phyloP scores from a whole-genome alignment of 164 flowering plant species.

The Macadamia tetraphylla region DNA sequence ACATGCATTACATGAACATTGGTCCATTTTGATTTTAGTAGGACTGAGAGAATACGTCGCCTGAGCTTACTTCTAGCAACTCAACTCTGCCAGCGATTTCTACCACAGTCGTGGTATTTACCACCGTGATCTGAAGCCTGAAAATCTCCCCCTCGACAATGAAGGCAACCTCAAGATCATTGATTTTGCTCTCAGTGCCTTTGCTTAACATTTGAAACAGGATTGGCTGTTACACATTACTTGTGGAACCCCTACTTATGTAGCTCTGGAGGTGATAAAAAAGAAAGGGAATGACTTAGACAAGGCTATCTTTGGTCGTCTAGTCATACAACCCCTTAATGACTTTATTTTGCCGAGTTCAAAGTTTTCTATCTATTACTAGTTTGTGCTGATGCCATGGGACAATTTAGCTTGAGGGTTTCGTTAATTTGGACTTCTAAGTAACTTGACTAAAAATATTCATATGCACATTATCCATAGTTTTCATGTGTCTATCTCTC shows the following conservation, averaged over 20 bases:
- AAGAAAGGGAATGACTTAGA: conserved; percentile 53
- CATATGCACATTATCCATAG: too few relatives aligned
- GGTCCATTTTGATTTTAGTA: too few relatives aligned
- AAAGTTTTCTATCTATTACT: too few relatives aligned
- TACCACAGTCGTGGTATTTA: conserved; percentile 56
- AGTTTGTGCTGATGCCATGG: too few relatives aligned
- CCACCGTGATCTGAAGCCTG: conserved; percentile 54
- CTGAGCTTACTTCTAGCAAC: conserved; percentile 43
- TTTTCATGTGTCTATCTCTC: too few relatives aligned
- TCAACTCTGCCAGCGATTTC: conserved; percentile 50
- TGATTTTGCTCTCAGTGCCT: conserved; percentile 48
- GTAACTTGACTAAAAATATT: too few relatives aligned
- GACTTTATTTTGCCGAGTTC: too few relatives aligned
- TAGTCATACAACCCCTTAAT: too few relatives aligned
- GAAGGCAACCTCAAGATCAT: conserved; percentile 41
- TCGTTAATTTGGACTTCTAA: too few relatives aligned
- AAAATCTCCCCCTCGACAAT: conserved; percentile 44
- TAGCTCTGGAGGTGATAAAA: conserved; percentile 53
- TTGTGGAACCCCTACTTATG: conserved; percentile 63
- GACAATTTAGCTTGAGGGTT: too few relatives aligned
- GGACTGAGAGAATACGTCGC: conserved; percentile 38
- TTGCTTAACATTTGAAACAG: conserved; percentile 43
- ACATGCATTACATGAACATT: too few relatives aligned
- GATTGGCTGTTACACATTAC: conserved; percentile 52
- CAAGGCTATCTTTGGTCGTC: conserved; percentile 49